These are phyloP conservation scores for Solidago caesia DNA, from an alignment of 129 eudicot genomes.

Conservation along the genomic window DNA sequence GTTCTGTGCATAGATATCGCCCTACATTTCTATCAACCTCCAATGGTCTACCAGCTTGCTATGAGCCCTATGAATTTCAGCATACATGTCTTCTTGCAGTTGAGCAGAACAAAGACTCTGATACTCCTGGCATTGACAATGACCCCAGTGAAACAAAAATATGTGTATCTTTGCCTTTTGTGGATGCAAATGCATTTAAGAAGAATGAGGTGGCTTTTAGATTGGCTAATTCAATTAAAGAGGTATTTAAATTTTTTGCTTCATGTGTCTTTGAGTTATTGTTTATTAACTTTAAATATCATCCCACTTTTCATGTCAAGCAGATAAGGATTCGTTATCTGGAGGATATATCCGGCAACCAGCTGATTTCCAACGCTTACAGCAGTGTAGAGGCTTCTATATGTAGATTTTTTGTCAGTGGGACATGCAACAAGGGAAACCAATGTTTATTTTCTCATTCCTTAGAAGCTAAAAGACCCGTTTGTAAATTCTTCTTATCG, in stretches of 20 bases:
- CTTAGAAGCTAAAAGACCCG: constrained; percentile 54
- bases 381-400: constrained; percentile 39
- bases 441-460: constrained; percentile 72
- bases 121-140: constrained; percentile 40
- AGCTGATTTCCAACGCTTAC: constrained; percentile 11
- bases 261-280: constrained; percentile 4
- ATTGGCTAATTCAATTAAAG: constrained; percentile 57
- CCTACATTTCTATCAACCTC: constrained; percentile 59
- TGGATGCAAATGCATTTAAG: constrained; percentile 43
- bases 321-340: constrained; percentile 59
- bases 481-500: constrained; percentile 74
- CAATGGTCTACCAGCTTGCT: constrained; percentile 56
- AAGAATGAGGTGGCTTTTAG: constrained; percentile 52
- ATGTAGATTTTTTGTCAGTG: constrained; percentile 65
- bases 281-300: constrained; percentile 12
- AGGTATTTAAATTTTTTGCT: constrained; percentile 42
- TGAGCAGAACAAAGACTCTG: constrained; percentile 37
- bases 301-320: constrained; percentile 26
- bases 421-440: constrained; percentile 76
- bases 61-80: constrained; percentile 51
- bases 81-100: constrained; percentile 56
- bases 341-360: constrained; percentile 39
- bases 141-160: constrained; percentile 38
- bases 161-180: constrained; percentile 68
- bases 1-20: constrained; percentile 78